Conservation (phyloP, 2,329 filamentous ascomycete genomes). For the Pestalotiopsis sp. region DNA sequence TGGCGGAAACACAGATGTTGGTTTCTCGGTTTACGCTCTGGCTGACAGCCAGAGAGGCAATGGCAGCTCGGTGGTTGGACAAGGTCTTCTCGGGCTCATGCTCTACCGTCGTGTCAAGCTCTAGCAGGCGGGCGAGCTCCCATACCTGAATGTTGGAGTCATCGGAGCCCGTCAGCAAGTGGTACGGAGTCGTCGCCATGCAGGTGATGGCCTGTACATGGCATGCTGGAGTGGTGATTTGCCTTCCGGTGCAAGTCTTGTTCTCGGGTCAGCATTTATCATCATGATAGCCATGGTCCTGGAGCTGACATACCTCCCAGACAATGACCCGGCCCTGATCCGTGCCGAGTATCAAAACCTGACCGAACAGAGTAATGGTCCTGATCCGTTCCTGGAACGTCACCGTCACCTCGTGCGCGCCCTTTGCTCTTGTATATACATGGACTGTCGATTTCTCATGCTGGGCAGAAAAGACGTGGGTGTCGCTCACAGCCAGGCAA, state of each 20-base stretch:
- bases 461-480: constrained; percentile 90
- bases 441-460: constrained; percentile 89
- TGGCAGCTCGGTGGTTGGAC: constrained; percentile 73
- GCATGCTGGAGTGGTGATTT: constrained; percentile 74
- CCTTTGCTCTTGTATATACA: constrained; percentile 83
- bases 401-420: constrained; percentile 85
- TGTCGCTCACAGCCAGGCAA: constrained; percentile 76
- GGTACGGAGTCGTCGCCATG: constrained; percentile 70
- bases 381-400: constrained; percentile 87
- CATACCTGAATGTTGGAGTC: constrained; percentile 94
- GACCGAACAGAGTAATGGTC: constrained; percentile 71
- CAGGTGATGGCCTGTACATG: constrained; percentile 82
- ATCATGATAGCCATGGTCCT: not conserved
- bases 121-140: constrained; percentile 76
- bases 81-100: constrained; percentile 77
- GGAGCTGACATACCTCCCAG: constrained; percentile 74
- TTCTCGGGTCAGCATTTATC: constrained; percentile 10
- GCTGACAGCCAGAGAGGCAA: constrained; percentile 66
- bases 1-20: constrained; percentile 82
- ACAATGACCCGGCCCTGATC: constrained; percentile 83
- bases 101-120: constrained; percentile 54
- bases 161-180: constrained; percentile 76
- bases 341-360: constrained; percentile 79
- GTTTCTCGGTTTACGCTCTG: constrained; percentile 69
- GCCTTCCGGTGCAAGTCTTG: constrained; percentile 73